These are phyloP conservation scores for Thelephora terrestris DNA, from an alignment of 1,284 basidiomycete species.

Conservation along the genomic window DNA sequence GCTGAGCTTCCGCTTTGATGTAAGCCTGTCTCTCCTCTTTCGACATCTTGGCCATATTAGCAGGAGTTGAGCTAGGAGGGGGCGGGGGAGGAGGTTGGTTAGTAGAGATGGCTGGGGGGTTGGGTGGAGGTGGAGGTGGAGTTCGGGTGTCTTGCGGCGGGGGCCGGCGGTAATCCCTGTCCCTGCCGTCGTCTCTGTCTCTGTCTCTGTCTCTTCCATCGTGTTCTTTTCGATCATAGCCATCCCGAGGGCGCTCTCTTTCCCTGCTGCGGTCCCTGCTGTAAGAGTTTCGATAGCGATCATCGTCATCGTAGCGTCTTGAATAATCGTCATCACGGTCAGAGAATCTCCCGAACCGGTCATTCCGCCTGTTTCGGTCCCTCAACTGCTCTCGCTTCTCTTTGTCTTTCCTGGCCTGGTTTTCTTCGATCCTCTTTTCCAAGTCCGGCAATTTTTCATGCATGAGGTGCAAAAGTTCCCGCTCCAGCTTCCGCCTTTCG, in stretches of 20 bases:
- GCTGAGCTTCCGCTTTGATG: slow-evolving; percentile 76
- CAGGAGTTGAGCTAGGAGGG: slow-evolving; percentile 40
- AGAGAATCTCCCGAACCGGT: slow-evolving; percentile 63
- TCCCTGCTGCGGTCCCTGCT: slow-evolving; percentile 21
- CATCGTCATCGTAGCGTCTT: slow-evolving; percentile 29
- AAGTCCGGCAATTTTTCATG: slow-evolving; percentile 90
- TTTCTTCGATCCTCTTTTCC: slow-evolving; percentile 75
- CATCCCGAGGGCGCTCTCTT: slow-evolving; percentile 18
- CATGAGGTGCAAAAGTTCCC: slow-evolving; percentile 81
- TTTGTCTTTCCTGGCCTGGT: slow-evolving; percentile 67
- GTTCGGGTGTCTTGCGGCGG: slow-evolving; percentile 35
- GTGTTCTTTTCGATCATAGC: slow-evolving; percentile 9
- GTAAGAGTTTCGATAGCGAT: slow-evolving; percentile 28
- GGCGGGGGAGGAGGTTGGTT: slow-evolving; percentile 38
- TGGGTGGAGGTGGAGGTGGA: slow-evolving; percentile 39
- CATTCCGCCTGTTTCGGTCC: slow-evolving; percentile 82
- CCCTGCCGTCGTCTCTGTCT: slow-evolving; percentile 18
- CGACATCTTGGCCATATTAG: slow-evolving; percentile 68
- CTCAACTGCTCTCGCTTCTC: slow-evolving; percentile 74
- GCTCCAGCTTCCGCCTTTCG: slow-evolving; percentile 80
- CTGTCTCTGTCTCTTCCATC: slow-evolving; percentile 22
- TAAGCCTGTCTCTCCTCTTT: slow-evolving; percentile 77
- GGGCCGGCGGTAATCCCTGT: slow-evolving; percentile 35
- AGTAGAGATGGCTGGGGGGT: slow-evolving; percentile 28
- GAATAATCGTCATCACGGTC: slow-evolving; percentile 25